Conservation (phyloP, 805 yeast genomes). For the Metschnikowia corniflorae region DNA sequence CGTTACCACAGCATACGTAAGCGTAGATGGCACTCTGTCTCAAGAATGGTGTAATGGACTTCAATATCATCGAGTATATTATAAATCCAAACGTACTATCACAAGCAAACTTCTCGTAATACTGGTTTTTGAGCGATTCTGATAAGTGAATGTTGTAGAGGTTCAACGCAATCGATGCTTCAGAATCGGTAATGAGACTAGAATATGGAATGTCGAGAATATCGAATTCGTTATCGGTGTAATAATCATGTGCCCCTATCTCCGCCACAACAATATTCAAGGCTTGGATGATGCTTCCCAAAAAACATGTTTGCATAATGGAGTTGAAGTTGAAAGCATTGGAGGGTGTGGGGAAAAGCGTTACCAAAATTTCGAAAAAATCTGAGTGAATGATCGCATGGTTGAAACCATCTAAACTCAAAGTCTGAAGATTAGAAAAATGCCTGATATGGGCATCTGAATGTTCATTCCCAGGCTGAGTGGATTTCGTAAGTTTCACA, state of each 20-base stretch:
- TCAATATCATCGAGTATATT: constrained; percentile 52
- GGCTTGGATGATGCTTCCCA: constrained; percentile 52
- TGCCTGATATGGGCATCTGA: constrained; percentile 31
- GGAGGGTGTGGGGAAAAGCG: constrained; percentile 46
- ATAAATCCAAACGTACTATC: constrained; percentile 33
- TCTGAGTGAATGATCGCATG: constrained; percentile 41
- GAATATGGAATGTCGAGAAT: constrained; percentile 38
- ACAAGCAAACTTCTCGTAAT: constrained; percentile 14
- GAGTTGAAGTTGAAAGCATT: constrained; percentile 45
- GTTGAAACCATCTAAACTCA: constrained; percentile 33
- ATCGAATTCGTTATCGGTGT: constrained; percentile 21
- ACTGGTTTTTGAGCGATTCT: constrained; percentile 3
- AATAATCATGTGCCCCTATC: constrained; percentile 26
- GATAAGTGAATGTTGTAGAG: no score
- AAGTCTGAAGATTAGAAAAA: constrained; percentile 31
- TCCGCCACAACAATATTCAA: constrained; percentile 24
- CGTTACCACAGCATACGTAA: constrained; percentile 49
- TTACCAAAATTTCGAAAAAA: constrained; percentile 51
- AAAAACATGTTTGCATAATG: constrained; percentile 46
- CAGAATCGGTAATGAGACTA: constrained; percentile 20
- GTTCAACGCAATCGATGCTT: no score
- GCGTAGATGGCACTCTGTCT: constrained; percentile 59
- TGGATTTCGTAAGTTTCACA: constrained; percentile 37
- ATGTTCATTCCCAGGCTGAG: constrained; percentile 23
- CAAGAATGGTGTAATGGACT: constrained; percentile 59